phyloP scores from a whole-genome alignment of 2,329 filamentous ascomycete species.

The Claviceps citrina region DNA sequence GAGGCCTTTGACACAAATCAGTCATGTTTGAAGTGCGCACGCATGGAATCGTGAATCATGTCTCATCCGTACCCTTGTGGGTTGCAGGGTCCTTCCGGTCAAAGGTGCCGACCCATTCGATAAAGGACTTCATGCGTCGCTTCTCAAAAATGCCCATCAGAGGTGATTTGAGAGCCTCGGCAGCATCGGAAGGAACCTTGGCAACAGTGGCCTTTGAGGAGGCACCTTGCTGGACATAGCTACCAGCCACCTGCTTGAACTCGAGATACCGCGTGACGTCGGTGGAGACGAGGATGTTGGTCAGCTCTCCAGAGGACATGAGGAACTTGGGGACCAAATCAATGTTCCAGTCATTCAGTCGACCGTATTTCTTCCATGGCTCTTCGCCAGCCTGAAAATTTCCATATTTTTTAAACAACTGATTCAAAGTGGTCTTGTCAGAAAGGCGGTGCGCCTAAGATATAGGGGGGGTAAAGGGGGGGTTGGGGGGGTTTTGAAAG shows the following conservation, averaged over 20 bases:
- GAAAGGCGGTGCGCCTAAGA: constrained; percentile 9
- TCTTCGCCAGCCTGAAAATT: constrained; percentile 66
- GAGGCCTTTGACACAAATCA: constrained; percentile 50
- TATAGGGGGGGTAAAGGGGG: too few relatives aligned
- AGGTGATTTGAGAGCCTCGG: constrained; percentile 77
- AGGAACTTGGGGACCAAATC: constrained; percentile 96
- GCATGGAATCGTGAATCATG: too few relatives aligned
- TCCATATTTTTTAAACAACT: constrained; percentile 96
- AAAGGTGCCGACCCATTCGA: constrained; percentile 87
- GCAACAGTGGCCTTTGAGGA: constrained; percentile 79
- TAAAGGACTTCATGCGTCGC: constrained; percentile 87
- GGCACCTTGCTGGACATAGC: constrained; percentile 82
- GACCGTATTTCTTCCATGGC: constrained; percentile 96
- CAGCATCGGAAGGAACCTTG: constrained; percentile 89
- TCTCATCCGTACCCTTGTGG: constrained; percentile 63
- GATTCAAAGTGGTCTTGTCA: constrained; percentile 7
- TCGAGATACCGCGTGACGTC: constrained; percentile 80
- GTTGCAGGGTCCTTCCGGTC: constrained; percentile 66
- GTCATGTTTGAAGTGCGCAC: too few relatives aligned
- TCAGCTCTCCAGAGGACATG: constrained; percentile 96
- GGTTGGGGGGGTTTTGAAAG: constrained; percentile 4
- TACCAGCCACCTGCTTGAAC: constrained; percentile 89
- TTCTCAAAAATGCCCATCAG: constrained; percentile 98
- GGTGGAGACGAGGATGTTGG: constrained; percentile 95
- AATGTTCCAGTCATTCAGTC: constrained; percentile 97